Base-by-base conservation (phyloP, 306 rosid genomes). In the Lupinus albus region DNA sequence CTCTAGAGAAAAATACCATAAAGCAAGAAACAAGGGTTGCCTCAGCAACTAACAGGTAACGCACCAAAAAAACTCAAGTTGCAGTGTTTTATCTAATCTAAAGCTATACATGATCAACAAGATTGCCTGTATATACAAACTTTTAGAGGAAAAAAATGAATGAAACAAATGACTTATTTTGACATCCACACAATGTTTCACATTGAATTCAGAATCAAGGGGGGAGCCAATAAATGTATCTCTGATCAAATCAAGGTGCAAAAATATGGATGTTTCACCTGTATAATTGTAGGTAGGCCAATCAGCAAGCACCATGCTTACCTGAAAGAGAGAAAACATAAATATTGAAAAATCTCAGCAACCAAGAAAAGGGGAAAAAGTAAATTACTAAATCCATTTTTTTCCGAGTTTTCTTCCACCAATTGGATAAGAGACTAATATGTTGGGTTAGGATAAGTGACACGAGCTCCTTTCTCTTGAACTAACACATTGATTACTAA, bases 101-200 rank as follows among this genome's bases (percentile, higher is more conserved):
- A 39, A 69, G 12, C 83, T 82, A 59, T 74, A 82, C 78, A 78
- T 51, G 68, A 78, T 21, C 62, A 70, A 55, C 18, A 61, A 1
- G 57, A 66, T 51, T 65, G 75, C 71, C 54, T 46, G 69, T 60
- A 45, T 56, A 50, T 36, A 68, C 46, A 5, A 18, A 8, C 39
- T 17, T 39, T 0, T 3, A 53, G 9, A 17, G 38, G 10, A 21
- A 5, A 48, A 25, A 25, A 25, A 2, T 25, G 4, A 25, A 25
- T 0, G 30, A 25, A 3, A n/a, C 6, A 28, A 51, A 30, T 41
- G 32, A 25, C 17, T 5, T 50, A 55, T 38, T 64, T 68, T 17
- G 67, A 51, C 41, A 61, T 35, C 15, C 65, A 68, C 30, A 25
- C 13, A 3, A 50, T 60, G 42, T 25, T 65, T 25, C 52, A 16